Base-by-base conservation (phyloP, 83 land plant genomes). In the Thuja plicata region DNA sequence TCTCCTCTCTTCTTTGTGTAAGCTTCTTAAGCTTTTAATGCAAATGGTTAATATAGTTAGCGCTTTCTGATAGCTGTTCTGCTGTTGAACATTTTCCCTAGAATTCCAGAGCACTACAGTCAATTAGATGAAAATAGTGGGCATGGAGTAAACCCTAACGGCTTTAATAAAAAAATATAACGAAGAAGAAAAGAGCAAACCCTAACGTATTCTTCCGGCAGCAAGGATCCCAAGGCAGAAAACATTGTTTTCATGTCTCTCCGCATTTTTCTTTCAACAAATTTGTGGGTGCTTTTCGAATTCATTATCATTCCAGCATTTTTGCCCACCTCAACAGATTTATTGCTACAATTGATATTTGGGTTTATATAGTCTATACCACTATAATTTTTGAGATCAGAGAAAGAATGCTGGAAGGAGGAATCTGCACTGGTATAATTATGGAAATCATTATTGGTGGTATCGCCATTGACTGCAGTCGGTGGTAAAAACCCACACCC, bases 71-170 rank as follows among this genome's bases (percentile, higher is more conserved):
- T 38, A 38, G 45, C 0, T 78, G 82, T 40, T 78, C 82, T 78
- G 82, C 82, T 40, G 27, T 78, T 78, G 82, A 78, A 38, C 82
- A 41, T 78, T 38, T 78, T 78, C 41, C 82, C 45, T 78, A 24
- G 19, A 77, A 0, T 27, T 8, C 4, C 82, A 78, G 43, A 78
- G 15, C 24, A 16, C 8, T 38, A 38, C 15, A 6, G 1, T 66
- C 27, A 8, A 19, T 21, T 62, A 62, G 8, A 19, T 19, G 5
- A 17, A 60, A 37, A 15, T 11, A 13, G 2, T 2, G 37, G 34
- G 41, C 35, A 1, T 37, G 37, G 5, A 0, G 21, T 16, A 78
- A 78, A 78, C 19, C 40, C 81, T 37, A 38, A 62, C 0, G 24
- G 81, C 15, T 37, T 38, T 6, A 24, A 62, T 21, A 24, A 6